Conservation (phyloP, 768 basidiomycete species). For the Lactifluus hygrophoroides region DNA sequence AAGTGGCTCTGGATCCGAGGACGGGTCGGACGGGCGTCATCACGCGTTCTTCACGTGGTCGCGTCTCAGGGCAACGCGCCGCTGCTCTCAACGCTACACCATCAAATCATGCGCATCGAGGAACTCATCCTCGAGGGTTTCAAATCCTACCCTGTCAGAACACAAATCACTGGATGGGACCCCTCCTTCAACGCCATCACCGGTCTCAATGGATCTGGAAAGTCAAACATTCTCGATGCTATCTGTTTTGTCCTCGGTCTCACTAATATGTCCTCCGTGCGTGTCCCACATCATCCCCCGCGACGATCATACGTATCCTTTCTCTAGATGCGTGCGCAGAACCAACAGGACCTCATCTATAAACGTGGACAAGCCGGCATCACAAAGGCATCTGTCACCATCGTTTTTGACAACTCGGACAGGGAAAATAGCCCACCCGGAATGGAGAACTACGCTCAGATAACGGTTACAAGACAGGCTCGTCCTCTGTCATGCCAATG, state of each 20-base stretch:
- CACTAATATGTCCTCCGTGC: slow-evolving; percentile 89
- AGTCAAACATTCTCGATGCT: slow-evolving; percentile 98
- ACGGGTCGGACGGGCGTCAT: not conserved
- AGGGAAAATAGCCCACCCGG: slow-evolving; percentile 75
- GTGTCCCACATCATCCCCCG: slow-evolving; percentile 16
- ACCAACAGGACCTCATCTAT: slow-evolving; percentile 97
- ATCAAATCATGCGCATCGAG: slow-evolving; percentile 18
- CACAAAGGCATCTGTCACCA: slow-evolving; percentile 94
- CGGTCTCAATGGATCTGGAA: slow-evolving; percentile 91
- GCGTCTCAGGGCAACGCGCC: not conserved
- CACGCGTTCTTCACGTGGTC: slow-evolving; percentile 11
- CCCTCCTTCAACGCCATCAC: slow-evolving; percentile 98
- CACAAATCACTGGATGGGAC: slow-evolving; percentile 96
- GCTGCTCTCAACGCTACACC: not conserved
- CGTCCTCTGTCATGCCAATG: slow-evolving; percentile 17
- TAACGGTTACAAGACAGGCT: slow-evolving; percentile 95
- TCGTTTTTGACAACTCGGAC: slow-evolving; percentile 98
- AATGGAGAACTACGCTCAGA: slow-evolving; percentile 70
- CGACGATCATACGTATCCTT: not conserved
- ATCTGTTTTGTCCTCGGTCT: slow-evolving; percentile 98
- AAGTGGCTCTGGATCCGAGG: too few relatives aligned
- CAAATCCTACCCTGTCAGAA: slow-evolving; percentile 96
- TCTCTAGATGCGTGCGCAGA: slow-evolving; percentile 80
- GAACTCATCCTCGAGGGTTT: slow-evolving; percentile 52
- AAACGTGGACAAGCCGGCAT: slow-evolving; percentile 97